Percentiles rank a stretch among this genome's conserved stretches.
These are phyloP conservation scores for Vitis rotundifolia DNA, from an alignment of 164 flowering plant species.

Conservation along the genomic window DNA sequence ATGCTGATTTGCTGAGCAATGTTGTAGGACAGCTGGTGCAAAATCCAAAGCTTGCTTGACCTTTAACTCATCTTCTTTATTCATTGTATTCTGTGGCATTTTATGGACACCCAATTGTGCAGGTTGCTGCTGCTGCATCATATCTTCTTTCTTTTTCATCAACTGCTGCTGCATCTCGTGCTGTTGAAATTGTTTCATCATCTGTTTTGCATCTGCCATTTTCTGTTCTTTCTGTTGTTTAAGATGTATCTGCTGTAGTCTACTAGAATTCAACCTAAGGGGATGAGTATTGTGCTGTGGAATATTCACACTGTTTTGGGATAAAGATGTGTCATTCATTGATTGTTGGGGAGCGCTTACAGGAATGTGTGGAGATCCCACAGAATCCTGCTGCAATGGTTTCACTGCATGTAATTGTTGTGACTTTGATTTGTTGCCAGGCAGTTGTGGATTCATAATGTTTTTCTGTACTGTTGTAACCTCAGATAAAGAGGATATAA, in stretches of 20 bases:
- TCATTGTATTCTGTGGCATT: constrained; percentile 59
- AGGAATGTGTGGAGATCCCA: constrained; percentile 53
- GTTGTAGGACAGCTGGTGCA: constrained; percentile 62
- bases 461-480: constrained; percentile 49
- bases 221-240: constrained; percentile 58
- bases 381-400: constrained; percentile 55
- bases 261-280: constrained; percentile 47
- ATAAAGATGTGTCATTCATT: constrained; percentile 38
- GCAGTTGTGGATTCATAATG: constrained; percentile 51
- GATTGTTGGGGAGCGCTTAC: constrained; percentile 54
- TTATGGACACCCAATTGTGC: constrained; percentile 53
- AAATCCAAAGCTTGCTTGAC: constrained; percentile 53
- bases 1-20: constrained; percentile 52
- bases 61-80: constrained; percentile 63
- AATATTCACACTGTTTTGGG: constrained; percentile 51
- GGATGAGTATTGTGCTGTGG: constrained; percentile 53
- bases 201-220: constrained; percentile 45
- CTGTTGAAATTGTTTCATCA: constrained; percentile 55
- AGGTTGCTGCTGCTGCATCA: constrained; percentile 33
- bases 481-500: constrained; percentile 47
- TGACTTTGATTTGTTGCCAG: constrained; percentile 56
- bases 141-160: constrained; percentile 38
- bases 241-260: constrained; percentile 58
- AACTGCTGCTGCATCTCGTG: constrained; percentile 51
- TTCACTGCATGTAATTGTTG: constrained; percentile 58